A percentile compares a stretch with the other conserved stretches of the same genome.
Conservation (phyloP, 768 basidiomycete genomes). For the Lactarius evosmus region DNA sequence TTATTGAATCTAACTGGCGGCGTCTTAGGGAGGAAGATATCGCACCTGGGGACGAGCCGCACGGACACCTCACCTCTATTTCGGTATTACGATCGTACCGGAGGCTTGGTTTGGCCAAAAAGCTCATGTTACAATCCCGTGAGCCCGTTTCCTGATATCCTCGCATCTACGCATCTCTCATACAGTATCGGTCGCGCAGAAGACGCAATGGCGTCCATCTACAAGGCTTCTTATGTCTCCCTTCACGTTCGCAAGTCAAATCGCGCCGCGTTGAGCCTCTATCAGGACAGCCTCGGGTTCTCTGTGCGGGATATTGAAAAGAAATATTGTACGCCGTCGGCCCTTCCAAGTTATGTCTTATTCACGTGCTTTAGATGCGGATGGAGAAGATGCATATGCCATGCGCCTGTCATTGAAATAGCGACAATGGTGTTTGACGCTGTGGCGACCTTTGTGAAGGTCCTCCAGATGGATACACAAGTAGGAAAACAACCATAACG, state of each 20-base stretch:
- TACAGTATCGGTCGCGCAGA: slow-evolving; percentile 45
- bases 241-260: slow-evolving; percentile 96
- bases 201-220: slow-evolving; percentile 87
- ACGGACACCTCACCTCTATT: slow-evolving; percentile 96
- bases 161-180: background rate
- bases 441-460: background rate
- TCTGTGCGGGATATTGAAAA: slow-evolving; percentile 81
- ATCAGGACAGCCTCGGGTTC: slow-evolving; percentile 88
- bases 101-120: slow-evolving; percentile 89
- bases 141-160: slow-evolving; percentile 34
- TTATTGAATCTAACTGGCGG: slow-evolving; percentile 1
- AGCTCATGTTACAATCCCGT: slow-evolving; percentile 93
- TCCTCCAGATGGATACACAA: background rate
- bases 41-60: slow-evolving; percentile 57
- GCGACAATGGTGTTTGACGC: background rate
- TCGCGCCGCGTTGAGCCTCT: slow-evolving; percentile 83
- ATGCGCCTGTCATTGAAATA: slow-evolving; percentile 70
- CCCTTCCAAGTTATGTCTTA: slow-evolving; percentile 28
- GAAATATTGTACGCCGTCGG: slow-evolving; percentile 72
- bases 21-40: slow-evolving; percentile 58
- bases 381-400: slow-evolving; percentile 92
- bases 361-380: slow-evolving; percentile 60
- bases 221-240: slow-evolving; percentile 79
- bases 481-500: background rate
- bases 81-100: slow-evolving; percentile 89